Conservation (phyloP, 495 filamentous ascomycete species). For the Daldinia decipiens region DNA sequence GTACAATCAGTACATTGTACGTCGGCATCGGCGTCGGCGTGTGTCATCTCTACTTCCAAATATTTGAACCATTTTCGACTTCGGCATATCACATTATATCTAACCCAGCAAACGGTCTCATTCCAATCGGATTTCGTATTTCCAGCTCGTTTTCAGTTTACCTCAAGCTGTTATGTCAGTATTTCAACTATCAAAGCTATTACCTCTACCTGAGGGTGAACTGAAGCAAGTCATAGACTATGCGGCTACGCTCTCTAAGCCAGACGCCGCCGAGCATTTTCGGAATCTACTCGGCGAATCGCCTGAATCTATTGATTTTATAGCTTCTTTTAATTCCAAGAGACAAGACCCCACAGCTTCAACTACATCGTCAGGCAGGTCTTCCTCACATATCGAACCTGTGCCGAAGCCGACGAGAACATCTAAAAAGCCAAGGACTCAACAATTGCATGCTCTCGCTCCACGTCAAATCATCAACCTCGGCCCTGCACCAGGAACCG, state of each 20-base stretch:
- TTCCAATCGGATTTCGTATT: not conserved
- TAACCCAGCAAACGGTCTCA: not conserved
- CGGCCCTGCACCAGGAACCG: slow-evolving; percentile 49
- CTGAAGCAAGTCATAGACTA: slow-evolving; percentile 85
- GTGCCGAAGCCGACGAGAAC: slow-evolving; percentile 46
- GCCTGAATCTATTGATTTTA: slow-evolving; percentile 86
- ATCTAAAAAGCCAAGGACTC: slow-evolving; percentile 68
- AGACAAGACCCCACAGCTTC: slow-evolving; percentile 60
- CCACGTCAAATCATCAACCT: slow-evolving; percentile 71
- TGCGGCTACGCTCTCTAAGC: slow-evolving; percentile 72
- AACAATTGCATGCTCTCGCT: slow-evolving; percentile 67
- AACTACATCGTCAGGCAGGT: slow-evolving; percentile 12
- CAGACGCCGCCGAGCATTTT: slow-evolving; percentile 82
- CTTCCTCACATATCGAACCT: slow-evolving; percentile 44
- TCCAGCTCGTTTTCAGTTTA: not conserved
- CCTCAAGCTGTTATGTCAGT: slow-evolving; percentile 60
- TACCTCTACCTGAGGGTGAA: slow-evolving; percentile 85
- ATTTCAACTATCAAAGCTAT: slow-evolving; percentile 76
- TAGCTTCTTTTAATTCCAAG: slow-evolving; percentile 85
- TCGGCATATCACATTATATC: not conserved
- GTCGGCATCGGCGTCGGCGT: slow-evolving; percentile 7
- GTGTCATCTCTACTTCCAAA: slow-evolving; percentile 4
- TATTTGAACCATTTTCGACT: not conserved
- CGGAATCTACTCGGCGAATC: slow-evolving; percentile 90
- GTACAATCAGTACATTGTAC: not conserved